A percentile compares a stretch with the other conserved stretches of the same genome.
phyloP scores from a whole-genome alignment of 2,329 filamentous ascomycete species.

The Talaromyces albobiverticillius region DNA sequence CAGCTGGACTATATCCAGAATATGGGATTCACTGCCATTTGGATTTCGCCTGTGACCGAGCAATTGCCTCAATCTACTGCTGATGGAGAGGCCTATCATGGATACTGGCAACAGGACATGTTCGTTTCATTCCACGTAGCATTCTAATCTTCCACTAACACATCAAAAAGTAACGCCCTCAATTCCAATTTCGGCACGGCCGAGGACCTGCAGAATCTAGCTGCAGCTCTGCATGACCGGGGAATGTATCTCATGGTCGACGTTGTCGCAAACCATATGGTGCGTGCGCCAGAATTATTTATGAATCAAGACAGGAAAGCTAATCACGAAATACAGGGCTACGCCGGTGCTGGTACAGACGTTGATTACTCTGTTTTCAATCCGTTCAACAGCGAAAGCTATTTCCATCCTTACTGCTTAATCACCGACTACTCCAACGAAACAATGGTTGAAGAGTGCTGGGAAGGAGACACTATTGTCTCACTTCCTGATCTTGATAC shows the following conservation, averaged over 20 bases:
- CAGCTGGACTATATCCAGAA: constrained; percentile 50
- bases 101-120: constrained; percentile 52
- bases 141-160: not conserved
- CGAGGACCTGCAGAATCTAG: constrained; percentile 57
- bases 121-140: constrained; percentile 20
- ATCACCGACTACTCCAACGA: constrained; percentile 54
- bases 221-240: constrained; percentile 53
- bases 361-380: constrained; percentile 55
- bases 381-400: constrained; percentile 55
- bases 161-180: constrained; percentile 42
- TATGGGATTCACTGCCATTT: constrained; percentile 49
- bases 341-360: constrained; percentile 43
- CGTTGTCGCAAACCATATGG: constrained; percentile 58
- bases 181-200: constrained; percentile 60
- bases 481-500: constrained; percentile 63
- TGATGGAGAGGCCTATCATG: constrained; percentile 46
- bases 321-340: constrained; percentile 29
- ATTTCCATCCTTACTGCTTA: constrained; percentile 61
- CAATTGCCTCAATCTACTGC: constrained; percentile 35
- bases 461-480: constrained; percentile 54
- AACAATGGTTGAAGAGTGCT: constrained; percentile 47
- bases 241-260: constrained; percentile 63
- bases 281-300: not conserved
- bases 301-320: not conserved
- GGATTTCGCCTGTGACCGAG: constrained; percentile 47